Evolutionary conservation across 2,329 filamentous ascomycete genomes (phyloP), one percentile per base, ranked within the genome.

Genomic region (Lasiodiplodia citricola): DNA sequence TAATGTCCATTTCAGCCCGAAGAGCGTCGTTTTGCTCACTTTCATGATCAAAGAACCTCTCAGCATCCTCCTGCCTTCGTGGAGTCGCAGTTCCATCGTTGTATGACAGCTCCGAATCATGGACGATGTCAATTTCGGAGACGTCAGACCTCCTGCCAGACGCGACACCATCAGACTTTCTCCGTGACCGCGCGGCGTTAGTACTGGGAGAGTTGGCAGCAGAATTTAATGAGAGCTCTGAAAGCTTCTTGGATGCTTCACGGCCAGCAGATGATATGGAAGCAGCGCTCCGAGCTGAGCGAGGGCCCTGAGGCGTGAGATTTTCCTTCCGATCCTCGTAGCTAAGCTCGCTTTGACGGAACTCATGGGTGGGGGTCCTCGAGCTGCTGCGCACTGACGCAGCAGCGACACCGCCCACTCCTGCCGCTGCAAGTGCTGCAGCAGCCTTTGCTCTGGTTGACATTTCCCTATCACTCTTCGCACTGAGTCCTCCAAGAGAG

Each of bases 261-360:
- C 87, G 89, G 37, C 86, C 87, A 1, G 87, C 84, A 0, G 91
- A 91, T 1, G 90, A 89, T 35, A 90, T 82, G 1, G 86, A 88
- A 21, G 74, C 75, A 21, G 71, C 74, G 70, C 79, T 80, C 37
- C 60, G 60, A 52, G 60, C 69, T 63, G 87, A 73, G 87, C 87
- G 85, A 35, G 78, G 71, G 83, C 81, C 28, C 5, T n/a, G 74
- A 85, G 90, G 66, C 35, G 76, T 16, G 60, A 66, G 5, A 71
- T 67, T 25, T 75, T 50, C 66, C 18, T 51, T 50, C 2, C 18
- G 41, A 10, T 58, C 56, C 11, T 62, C 56, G 14, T 68, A 54
- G 23, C 44, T 54, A 11, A 54, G 35, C 4, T 60, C 56, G 23
- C 41, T 57, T 82, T 77, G 54, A 83, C 80, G 68, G 85, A 85